Base-by-base conservation (phyloP, 305 asterid genomes). In the Solanum hybrid region DNA sequence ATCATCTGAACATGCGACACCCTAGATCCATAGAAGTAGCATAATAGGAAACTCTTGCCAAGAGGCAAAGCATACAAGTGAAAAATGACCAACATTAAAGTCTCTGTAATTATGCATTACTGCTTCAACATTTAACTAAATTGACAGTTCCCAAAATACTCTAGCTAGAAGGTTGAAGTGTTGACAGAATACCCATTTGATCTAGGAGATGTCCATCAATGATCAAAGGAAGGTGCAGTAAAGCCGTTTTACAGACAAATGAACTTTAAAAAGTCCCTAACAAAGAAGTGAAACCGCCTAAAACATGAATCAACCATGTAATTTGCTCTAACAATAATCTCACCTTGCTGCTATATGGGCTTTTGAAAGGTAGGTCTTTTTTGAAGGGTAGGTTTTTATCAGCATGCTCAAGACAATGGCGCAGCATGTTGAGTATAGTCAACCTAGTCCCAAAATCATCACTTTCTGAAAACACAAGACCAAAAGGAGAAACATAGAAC, bases 391-490 rank as follows among this genome's bases (percentile, higher is more conserved):
- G 92, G 85, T 94, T 94, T 80, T 92, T 93, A 91, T 97, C 99
- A 32, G 98, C 96, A 51, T 90, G 98, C 88, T 93, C 96, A 35
- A 97, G 96, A 92, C 96, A 93, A 91, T 92, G 91, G n/a, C 88
- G 78, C 86, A 96, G 69, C 95, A 97, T 91, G 87, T 93, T 93
- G 7, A 91, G 86, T 81, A 94, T 92, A 24, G 95, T 89, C 91
- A 93, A 89, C 76, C 92, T 90, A 84, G 95, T 92, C 86, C 89
- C 91, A 82, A 90, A 32, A 73, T 94, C 94, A 75, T 93, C 88
- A 86, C 92, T 89, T 78, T 93, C 99, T 96, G 94, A 89, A 92
- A 87, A 36, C 76, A 91, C 82, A 87, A 88, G 36, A 64, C 24
- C 15, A n/a, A 29, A 17, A 64, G 27, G 42, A 32, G 31, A 56